Evolutionary conservation across 2,329 filamentous ascomycete species (phyloP).

Genomic region (Aspergillus cejpii): DNA sequence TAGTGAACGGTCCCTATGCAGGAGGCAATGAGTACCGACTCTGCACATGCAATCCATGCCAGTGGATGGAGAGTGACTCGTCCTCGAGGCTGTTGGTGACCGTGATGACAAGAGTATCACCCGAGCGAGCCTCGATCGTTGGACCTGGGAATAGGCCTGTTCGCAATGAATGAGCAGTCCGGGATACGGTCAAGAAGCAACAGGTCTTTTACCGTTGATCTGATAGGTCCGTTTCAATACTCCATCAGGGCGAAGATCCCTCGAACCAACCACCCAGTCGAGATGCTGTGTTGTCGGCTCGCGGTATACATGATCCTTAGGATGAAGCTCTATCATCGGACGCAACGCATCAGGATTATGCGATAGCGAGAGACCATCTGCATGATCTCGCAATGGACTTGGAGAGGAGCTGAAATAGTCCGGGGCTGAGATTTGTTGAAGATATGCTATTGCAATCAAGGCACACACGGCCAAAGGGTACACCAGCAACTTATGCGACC

Average conservation of each 20-base stretch:
- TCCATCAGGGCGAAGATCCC: constrained; percentile 43
- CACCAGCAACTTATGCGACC: constrained; percentile 7
- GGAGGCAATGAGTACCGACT: constrained; percentile 20
- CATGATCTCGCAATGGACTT: background rate
- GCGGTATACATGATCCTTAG: constrained; percentile 40
- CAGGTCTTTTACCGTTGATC: constrained; percentile 41
- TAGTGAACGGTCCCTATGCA: background rate
- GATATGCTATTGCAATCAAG: constrained; percentile 13
- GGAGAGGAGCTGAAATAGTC: background rate
- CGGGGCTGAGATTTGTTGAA: constrained; percentile 6
- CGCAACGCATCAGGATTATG: constrained; percentile 9
- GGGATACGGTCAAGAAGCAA: too few species aligned
- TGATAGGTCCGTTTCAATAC: constrained; percentile 47
- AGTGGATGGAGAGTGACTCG: constrained; percentile 42
- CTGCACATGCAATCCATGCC: constrained; percentile 44
- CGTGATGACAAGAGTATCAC: constrained; percentile 41
- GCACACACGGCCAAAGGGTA: constrained; percentile 15
- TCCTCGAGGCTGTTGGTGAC: constrained; percentile 39
- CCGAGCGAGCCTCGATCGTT: constrained; percentile 44
- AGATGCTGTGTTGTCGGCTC: constrained; percentile 28
- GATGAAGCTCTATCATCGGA: constrained; percentile 33
- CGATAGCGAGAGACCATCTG: background rate
- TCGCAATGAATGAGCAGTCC: background rate
- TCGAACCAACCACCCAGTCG: constrained; percentile 41
- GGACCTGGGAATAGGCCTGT: constrained; percentile 45